Evolutionary conservation across 805 yeast genomes (phyloP).

Genomic region (Wickerhamiella alocasiicola): DNA sequence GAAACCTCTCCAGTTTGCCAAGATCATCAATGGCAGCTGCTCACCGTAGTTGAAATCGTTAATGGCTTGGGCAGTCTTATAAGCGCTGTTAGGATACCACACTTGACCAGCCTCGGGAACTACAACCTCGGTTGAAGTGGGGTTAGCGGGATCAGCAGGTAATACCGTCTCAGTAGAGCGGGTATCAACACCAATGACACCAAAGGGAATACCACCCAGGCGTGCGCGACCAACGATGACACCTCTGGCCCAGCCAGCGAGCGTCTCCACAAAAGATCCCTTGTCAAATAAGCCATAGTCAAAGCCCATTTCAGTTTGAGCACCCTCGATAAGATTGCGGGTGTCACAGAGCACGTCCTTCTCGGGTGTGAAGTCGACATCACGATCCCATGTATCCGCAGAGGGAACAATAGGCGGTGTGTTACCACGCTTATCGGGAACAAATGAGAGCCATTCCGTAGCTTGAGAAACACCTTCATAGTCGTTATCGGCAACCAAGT

Average conservation of each 20-base stretch:
- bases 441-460: constrained; percentile 87
- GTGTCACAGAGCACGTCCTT: constrained; percentile 70
- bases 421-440: constrained; percentile 79
- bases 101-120: constrained; percentile 98
- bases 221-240: constrained; percentile 99
- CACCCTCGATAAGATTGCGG: constrained; percentile 89
- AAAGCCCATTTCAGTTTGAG: constrained; percentile 36
- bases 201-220: constrained; percentile 96
- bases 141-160: constrained; percentile 99
- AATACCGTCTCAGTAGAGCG: constrained; percentile 74
- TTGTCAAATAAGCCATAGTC: constrained; percentile 86
- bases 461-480: constrained; percentile 92
- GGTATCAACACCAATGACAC: constrained; percentile 95
- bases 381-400: constrained; percentile 90
- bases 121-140: constrained; percentile 76
- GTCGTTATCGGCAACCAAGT: constrained; percentile 92
- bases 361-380: constrained; percentile 66
- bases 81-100: constrained; percentile 99
- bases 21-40: constrained; percentile 89
- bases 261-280: constrained; percentile 87
- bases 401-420: constrained; percentile 78
- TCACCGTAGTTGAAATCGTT: constrained; percentile 97
- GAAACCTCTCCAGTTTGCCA: constrained; percentile 99
- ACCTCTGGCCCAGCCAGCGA: constrained; percentile 98
- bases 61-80: constrained; percentile 98